Base-by-base conservation (phyloP, 345 rosid species). In the Euphorbia pulcherrima region DNA sequence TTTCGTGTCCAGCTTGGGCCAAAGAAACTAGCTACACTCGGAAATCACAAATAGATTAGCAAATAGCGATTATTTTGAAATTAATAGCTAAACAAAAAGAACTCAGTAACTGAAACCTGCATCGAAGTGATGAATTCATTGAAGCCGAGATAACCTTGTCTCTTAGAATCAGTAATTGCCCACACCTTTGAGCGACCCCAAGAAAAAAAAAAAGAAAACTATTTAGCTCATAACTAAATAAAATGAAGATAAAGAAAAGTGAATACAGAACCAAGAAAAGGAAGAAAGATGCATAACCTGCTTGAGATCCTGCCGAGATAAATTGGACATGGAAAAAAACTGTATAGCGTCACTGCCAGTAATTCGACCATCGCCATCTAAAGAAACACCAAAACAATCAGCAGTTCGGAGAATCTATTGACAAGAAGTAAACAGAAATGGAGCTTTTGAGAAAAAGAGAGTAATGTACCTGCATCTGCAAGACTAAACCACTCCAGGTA, bases 131-230 rank as follows among this genome's bases (percentile, higher is more conserved):
- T 68, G 75, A 90, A 92, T 67, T 92, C 98, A 62, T 48, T 78
- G 72, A 90, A 83, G 66, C 93, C 90, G 65, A 90, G 92, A 75
- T 80, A 93, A 63, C 97, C 94, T 56, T 87, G 97, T 44, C 96
- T 77, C 79, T 84, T 93, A 33, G 96, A 83, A 85, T 90, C 97
- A 39, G 97, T 88, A 74, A 85, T 86, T 6, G 98, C 94, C 98
- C 98, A 93, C 30, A 90, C 85, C 98, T 93, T 72, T 37, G n/a
- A 23, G 13, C 29, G 28, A 13, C 10, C 9, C 39, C 69, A 20
- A 12, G 54, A 23, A 35, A 64, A 69, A 53, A 35, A 13, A 62
- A 23, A 47, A 5, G 13, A 28, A 63, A 64, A 4, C 29, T 50
- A 70, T 24, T 68, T 47, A 51, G 69, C 44, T 47, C 68, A 65